Base-by-base conservation (phyloP, 177 flowering plant species). In the Vitis hybrid region DNA sequence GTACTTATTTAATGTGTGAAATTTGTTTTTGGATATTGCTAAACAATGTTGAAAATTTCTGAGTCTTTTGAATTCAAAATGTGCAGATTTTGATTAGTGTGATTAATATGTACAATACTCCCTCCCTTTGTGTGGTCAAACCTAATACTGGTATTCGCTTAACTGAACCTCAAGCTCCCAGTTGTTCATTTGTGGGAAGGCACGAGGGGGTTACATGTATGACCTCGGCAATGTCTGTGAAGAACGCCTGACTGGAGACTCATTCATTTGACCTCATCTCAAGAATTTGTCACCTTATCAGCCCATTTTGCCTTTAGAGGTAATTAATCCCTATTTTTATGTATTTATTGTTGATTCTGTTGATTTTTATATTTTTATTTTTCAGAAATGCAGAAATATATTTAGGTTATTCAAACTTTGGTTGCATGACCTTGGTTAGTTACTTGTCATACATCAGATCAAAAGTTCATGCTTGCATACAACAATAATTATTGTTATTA, bases 281-380 rank as follows among this genome's bases (percentile, higher is more conserved):
- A 85, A 84, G 72, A 81, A 86, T 52, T 80, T 95, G 83, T 83
- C 92, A 55, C 94, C 99, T 73, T 95, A 95, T 78, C 98, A 95
- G 64, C 88, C 99, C 52, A 95, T 95, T 79, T 78, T 95, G 65
- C 99, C 99, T 56, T 95, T 95, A 80, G 99, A 95, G 97, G 99
- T 91, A 62, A 61, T 56, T 56, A 8, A 30, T n/a, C 59, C 56
- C 27, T 24, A 6, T 62, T 70, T 19, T 9, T 14, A 3, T 49
- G 3, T 51, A 12, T 65, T 1, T 7, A 12, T 49, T 60, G 56
- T 2, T 49, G 21, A 32, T 24, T 51, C 35, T 9, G 49, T 65
- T 71, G 62, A 24, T 24, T 24, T 24, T 24, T 24, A 0, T 24
- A 24, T 24, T 24, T 24, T 24, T 24, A 24, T 24, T 24, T 24